Base-by-base conservation (phyloP, 495 filamentous ascomycete species). In the Aspergillus taichungensis region DNA sequence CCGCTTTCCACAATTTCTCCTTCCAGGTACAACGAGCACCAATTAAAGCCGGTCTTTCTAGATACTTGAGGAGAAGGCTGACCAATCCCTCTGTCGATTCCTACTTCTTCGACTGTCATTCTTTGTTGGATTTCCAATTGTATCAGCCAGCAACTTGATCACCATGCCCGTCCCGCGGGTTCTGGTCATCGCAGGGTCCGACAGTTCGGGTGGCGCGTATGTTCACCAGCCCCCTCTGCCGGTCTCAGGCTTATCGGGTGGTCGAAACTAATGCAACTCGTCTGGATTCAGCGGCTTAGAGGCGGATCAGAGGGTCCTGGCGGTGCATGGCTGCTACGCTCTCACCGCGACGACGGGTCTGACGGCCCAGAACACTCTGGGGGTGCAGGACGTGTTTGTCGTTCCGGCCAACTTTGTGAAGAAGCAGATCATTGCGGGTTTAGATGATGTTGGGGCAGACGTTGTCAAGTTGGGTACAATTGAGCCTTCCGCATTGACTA, bases 341-440 rank as follows among this genome's bases (percentile, higher is more conserved):
- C 92, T 95, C 77, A 95, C 91, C 34, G 85, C 88, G n/a, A 95
- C 90, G 30, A 95, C 92, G 3, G 91, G 90, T 13, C 66, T 98
- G 53, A 98, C 92, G 11, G 90, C 88, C 13, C 92, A 98, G 61
- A 95, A 95, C 65, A 98, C 92, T 3, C 69, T 75, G 27, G 88
- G 88, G 0, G 88, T 98, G 13, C 68, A 77, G 40, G 87, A 73
- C 47, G 91, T 96, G 46, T 87, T 95, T 56, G 66, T 83, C 45
- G 74, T 85, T 6, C 92, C 92, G 1, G 65, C 84, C 1, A 72
- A 77, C 34, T 95, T 95, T 63, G 75, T 96, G 11, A 66, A 71
- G 47, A 85, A 88, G 67, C 86, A 92, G 57, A 88, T 98, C 43
- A 81, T 87, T 68, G 84, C 84, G 30, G 83, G 80, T 13, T 68